Evolutionary conservation across 331 rosid species (phyloP).

Genomic region (Acacia concinna): DNA sequence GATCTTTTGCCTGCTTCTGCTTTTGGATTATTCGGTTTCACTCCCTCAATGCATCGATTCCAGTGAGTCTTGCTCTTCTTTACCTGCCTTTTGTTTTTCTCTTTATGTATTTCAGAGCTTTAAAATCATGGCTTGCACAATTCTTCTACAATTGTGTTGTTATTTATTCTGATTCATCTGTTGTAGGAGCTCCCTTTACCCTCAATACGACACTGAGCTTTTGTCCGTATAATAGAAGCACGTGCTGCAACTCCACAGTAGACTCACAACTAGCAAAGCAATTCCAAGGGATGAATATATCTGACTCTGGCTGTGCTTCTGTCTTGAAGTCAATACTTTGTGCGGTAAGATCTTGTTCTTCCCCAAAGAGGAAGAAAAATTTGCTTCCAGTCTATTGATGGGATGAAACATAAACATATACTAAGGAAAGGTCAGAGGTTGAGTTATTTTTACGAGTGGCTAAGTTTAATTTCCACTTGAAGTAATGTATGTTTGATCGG

Average conservation of each 20-base stretch:
- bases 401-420: constrained; percentile 7
- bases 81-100: not conserved
- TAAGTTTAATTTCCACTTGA: not conserved
- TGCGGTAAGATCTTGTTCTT: constrained; percentile 53
- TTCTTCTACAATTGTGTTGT: constrained; percentile 5
- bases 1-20: constrained; percentile 51
- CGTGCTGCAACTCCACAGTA: constrained; percentile 74
- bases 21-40: constrained; percentile 55
- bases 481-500: not conserved
- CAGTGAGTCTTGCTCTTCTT: constrained; percentile 46
- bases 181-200: constrained; percentile 62
- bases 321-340: constrained; percentile 73
- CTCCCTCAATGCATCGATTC: constrained; percentile 83
- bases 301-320: constrained; percentile 67
- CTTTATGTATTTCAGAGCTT: constrained; percentile 21
- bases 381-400: constrained; percentile 13
- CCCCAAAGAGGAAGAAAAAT: not conserved
- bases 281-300: constrained; percentile 63
- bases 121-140: not conserved
- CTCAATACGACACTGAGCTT: constrained; percentile 53
- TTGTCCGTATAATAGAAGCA: constrained; percentile 72
- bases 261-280: constrained; percentile 64
- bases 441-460: not conserved
- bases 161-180: constrained; percentile 16
- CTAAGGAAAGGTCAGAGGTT: not conserved